phyloP scores from a whole-genome alignment of 306 rosid species.

The Prunus campanulata region DNA sequence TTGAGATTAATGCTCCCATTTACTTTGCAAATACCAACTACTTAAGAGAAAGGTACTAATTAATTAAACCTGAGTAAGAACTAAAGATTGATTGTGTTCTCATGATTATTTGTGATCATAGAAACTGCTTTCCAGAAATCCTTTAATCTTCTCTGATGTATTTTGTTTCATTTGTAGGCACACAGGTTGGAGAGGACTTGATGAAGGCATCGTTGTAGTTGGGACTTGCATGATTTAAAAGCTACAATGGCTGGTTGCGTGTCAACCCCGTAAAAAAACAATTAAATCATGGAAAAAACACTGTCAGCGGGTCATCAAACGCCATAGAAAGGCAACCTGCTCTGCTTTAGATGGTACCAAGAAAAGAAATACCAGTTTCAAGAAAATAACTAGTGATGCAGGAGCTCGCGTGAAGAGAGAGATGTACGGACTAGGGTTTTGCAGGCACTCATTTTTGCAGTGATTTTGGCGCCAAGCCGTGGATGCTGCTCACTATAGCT shows the following conservation, averaged over 20 bases:
- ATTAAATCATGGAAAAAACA: conserved; percentile 37
- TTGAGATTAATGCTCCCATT: conserved; percentile 57
- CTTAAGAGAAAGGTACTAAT: conserved; percentile 48
- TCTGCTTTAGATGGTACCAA: conserved; percentile 34
- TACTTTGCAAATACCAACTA: conserved; percentile 60
- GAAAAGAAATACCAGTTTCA: conserved; percentile 33
- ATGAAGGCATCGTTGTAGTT: background rate
- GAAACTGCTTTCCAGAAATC: too few relatives aligned
- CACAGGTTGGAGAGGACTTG: background rate
- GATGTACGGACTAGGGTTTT: too few relatives aligned
- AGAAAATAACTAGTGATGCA: conserved; percentile 46
- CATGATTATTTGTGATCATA: too few relatives aligned
- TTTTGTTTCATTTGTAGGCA: background rate
- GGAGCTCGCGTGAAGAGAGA: conserved; percentile 31
- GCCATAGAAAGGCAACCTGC: conserved; percentile 38
- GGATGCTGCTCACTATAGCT: background rate
- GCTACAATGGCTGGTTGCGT: conserved; percentile 72
- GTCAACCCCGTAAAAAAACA: conserved; percentile 45
- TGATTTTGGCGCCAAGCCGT: conserved; percentile 31
- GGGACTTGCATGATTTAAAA: conserved; percentile 16
- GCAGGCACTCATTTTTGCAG: conserved; percentile 2
- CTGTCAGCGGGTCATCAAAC: conserved; percentile 30
- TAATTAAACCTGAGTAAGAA: background rate
- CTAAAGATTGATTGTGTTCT: too few relatives aligned
- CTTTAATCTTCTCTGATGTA: too few relatives aligned